Conservation (phyloP, 2,329 filamentous ascomycete genomes). For the Exophiala xenobiotica region DNA sequence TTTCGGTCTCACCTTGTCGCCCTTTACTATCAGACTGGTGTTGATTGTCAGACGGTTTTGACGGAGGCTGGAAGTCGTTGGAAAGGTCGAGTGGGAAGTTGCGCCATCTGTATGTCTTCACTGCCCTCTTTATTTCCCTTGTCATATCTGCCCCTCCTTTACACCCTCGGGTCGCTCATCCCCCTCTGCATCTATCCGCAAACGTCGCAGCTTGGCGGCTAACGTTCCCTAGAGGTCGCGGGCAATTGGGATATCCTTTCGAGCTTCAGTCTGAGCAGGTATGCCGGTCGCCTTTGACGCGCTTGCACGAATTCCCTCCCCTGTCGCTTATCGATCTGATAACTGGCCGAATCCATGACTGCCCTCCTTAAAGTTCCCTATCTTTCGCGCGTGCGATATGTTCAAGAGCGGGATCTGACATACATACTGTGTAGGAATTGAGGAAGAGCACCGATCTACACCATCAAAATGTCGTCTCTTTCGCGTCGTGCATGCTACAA, state of each 20-base stretch:
- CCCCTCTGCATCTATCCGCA: constrained; percentile 24
- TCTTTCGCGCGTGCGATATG: too few relatives aligned
- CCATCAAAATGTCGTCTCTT: constrained; percentile 67
- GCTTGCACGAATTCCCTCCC: neutral
- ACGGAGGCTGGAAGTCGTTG: constrained; percentile 31
- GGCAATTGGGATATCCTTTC: constrained; percentile 19
- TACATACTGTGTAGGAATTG: constrained; percentile 3
- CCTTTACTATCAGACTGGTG: constrained; percentile 23
- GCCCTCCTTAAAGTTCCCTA: too few relatives aligned
- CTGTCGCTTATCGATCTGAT: too few relatives aligned
- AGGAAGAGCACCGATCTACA: constrained; percentile 9
- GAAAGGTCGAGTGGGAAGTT: constrained; percentile 31
- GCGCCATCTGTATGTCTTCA: constrained; percentile 25
- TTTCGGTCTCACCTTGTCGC: neutral
- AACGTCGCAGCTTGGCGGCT: constrained; percentile 12
- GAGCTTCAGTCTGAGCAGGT: constrained; percentile 19
- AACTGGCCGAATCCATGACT: too few relatives aligned
- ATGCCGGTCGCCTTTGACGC: constrained; percentile 5
- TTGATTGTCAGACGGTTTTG: constrained; percentile 22
- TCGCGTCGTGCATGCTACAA: constrained; percentile 81
- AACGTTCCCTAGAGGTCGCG: constrained; percentile 21
- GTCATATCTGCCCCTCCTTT: constrained; percentile 3
- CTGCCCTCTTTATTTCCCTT: neutral
- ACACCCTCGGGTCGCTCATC: constrained; percentile 7
- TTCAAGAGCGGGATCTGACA: constrained; percentile 16